Evolutionary conservation across 768 basidiomycete species (phyloP), one percentile per base, ranked within the genome.

Genomic region (Phaeolepiota aurea): DNA sequence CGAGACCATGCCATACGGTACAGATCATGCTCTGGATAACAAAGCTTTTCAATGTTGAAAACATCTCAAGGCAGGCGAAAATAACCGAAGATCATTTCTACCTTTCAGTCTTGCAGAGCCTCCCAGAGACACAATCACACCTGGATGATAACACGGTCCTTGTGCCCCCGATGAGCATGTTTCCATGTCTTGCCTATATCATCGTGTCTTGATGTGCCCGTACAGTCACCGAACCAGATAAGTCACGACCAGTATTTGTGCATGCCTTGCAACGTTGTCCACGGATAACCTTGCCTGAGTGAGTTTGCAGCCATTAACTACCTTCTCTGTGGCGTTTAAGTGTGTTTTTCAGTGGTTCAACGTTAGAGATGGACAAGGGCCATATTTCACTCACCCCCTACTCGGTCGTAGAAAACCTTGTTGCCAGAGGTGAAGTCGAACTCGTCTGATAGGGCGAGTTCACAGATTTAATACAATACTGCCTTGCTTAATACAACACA

Each of bases 341-440:
- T n/a, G n/a, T n/a, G n/a, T n/a, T n/a, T 3, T 20, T 3, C 40
- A 68, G 92, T 44, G 88, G 88, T 19, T 73, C 78, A 22, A 62
- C 72, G 21, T 57, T 90, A 42, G 77, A 84, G 25, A 77, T 94
- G 71, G 68, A 76, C 38, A 84, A 82, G 51, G 88, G 83, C 5
- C 82, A 87, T 44, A 88, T 92, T 42, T 84, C 87, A 31, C 54
- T 94, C 13, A 71, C 85, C 13, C 83, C 81, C 15, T 96, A 87
- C 58, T 66, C 70, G 18, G 71, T 83, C 14, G 78, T 91, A 3
- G 83, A 91, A 49, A 73, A 85, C 23, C 71, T 89, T 10, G 66
- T 91, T 32, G 63, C 68, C 25, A 65, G 80, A 53, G 87, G 82
- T 39, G 79, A 83, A 54, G 81, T 82, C 3, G 84, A 88, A 56